A percentile compares a stretch with the other conserved stretches of the same genome.
Evolutionary conservation across 2,329 filamentous ascomycete genomes (phyloP).

Genomic region (Alternaria incomplexa): DNA sequence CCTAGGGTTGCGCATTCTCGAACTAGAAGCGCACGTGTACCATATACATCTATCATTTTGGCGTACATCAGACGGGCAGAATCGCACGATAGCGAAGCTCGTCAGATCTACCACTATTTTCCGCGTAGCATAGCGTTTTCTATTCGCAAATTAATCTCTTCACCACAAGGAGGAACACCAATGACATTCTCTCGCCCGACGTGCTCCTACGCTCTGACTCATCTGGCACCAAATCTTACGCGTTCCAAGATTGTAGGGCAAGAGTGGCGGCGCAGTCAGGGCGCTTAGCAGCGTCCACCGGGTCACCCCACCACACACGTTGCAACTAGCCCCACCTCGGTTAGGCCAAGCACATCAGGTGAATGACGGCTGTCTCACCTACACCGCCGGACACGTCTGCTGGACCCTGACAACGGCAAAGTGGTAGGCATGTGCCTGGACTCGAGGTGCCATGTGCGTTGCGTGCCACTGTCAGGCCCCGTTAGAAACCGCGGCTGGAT

Average conservation of each 20-base stretch:
- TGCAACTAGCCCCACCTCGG: neutral
- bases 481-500: conserved; percentile 1
- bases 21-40: conserved; percentile 8
- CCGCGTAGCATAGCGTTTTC: conserved; percentile 2
- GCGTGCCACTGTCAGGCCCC: conserved; percentile 13
- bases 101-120: neutral
- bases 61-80: neutral
- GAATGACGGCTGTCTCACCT: conserved; percentile 13
- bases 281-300: neutral
- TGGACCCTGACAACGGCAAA: conserved; percentile 3
- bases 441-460: neutral
- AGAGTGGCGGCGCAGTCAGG: neutral
- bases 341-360: conserved; percentile 7
- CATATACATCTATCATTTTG: conserved; percentile 4
- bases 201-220: neutral
- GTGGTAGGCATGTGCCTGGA: conserved; percentile 6
- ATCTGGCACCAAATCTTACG: neutral
- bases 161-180: neutral
- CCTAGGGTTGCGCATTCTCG: conserved; percentile 1
- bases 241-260: neutral
- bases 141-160: neutral
- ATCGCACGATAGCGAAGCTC: neutral
- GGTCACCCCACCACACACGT: neutral
- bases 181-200: neutral
- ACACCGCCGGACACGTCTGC: conserved; percentile 6